These are phyloP conservation scores for Syzygium grande DNA, from an alignment of 345 rosid species.

Conservation along the genomic window DNA sequence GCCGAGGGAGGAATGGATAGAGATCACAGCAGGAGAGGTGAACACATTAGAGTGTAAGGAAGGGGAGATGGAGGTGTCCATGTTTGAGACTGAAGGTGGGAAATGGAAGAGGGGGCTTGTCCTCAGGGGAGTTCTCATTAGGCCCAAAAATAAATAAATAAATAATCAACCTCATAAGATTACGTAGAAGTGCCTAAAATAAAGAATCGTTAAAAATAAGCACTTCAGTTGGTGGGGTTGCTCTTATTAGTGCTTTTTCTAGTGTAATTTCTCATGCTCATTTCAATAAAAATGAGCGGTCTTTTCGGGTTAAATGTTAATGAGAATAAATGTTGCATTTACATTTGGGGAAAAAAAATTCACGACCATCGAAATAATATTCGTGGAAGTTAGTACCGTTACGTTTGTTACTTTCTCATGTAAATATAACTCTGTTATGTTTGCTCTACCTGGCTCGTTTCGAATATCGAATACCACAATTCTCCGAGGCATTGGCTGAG, in stretches of 20 bases:
- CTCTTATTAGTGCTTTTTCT: background rate
- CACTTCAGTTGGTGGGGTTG: background rate
- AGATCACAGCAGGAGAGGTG: background rate
- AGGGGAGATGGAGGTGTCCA: background rate
- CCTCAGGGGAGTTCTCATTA: slow-evolving; percentile 46
- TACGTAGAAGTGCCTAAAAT: background rate
- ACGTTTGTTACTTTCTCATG: background rate
- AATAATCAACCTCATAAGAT: background rate
- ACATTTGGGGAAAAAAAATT: background rate
- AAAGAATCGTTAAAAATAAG: background rate
- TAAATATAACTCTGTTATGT: background rate
- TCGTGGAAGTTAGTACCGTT: background rate
- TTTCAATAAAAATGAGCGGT: background rate
- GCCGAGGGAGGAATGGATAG: slow-evolving; percentile 38
- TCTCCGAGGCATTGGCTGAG: fast-evolving
- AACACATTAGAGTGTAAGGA: background rate
- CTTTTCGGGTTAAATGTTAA: fast-evolving
- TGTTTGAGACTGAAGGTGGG: slow-evolving; percentile 44
- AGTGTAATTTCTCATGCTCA: background rate
- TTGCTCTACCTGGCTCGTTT: background rate
- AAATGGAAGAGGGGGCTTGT: slow-evolving; percentile 54
- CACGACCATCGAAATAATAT: background rate
- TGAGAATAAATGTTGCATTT: background rate
- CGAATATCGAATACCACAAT: background rate
- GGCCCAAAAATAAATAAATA: slow-evolving; percentile 13